phyloP scores from a whole-genome alignment of 176 grass and related monocot species.

The Elaeis guineensis region DNA sequence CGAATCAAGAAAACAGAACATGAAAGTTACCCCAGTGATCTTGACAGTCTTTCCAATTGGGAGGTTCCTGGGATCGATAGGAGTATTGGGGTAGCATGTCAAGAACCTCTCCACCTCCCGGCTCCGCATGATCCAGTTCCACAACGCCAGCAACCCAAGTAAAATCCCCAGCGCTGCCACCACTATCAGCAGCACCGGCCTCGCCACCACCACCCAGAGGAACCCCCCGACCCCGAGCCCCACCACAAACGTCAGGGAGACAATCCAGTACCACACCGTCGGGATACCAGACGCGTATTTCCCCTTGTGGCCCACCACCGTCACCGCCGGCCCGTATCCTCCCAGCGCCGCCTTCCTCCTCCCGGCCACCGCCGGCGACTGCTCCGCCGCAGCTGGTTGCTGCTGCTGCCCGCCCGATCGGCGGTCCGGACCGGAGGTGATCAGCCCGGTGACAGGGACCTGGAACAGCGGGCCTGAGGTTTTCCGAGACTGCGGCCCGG shows the following conservation, averaged over 20 bases:
- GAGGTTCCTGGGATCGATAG: conserved; percentile 47
- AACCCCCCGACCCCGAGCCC: conserved; percentile 51
- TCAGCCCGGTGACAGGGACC: conserved; percentile 55
- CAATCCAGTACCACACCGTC: conserved; percentile 48
- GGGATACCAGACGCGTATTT: conserved; percentile 36
- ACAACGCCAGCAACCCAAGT: conserved; percentile 32
- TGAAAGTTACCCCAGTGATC: conserved; percentile 70
- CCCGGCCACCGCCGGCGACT: not conserved
- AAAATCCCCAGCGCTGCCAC: conserved; percentile 21
- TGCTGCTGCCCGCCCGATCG: conserved; percentile 14
- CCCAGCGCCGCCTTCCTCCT: not conserved
- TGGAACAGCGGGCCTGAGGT: conserved; percentile 59
- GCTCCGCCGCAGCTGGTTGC: not conserved
- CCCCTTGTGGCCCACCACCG: conserved; percentile 3
- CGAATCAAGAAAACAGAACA: no score
- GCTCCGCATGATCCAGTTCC: conserved; percentile 31
- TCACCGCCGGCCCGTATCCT: conserved; percentile 4
- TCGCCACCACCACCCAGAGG: conserved; percentile 32
- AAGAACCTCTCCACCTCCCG: conserved; percentile 67
- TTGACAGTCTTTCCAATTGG: conserved; percentile 76
- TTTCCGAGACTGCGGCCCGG: conserved; percentile 7
- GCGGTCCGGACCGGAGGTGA: conserved; percentile 52
- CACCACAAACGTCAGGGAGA: conserved; percentile 31
- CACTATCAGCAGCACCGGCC: conserved; percentile 37
- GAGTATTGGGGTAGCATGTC: conserved; percentile 41